These are phyloP conservation scores for Atkinsonella hypoxylon DNA, from an alignment of 2,329 filamentous ascomycete species.

Conservation along the genomic window DNA sequence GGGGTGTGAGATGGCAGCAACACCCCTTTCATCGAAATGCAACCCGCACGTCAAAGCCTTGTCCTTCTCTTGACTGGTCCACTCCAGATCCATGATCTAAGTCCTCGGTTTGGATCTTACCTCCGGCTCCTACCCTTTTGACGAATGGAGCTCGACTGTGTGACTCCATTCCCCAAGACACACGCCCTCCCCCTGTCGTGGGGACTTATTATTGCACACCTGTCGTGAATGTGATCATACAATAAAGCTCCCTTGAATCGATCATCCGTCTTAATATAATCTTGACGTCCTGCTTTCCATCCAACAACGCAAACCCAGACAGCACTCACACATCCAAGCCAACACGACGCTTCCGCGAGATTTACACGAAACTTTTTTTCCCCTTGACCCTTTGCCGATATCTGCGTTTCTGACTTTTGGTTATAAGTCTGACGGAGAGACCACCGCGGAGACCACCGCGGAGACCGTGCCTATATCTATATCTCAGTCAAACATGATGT, in stretches of 20 bases:
- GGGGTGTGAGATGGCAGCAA: not conserved
- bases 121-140: constrained; percentile 17
- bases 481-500: constrained; percentile 16
- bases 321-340: not conserved
- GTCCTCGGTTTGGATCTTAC: constrained; percentile 20
- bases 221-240: constrained; percentile 16
- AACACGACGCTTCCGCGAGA: no score
- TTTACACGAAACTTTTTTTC: no score
- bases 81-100: constrained; percentile 22
- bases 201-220: not conserved
- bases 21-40: not conserved
- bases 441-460: not conserved
- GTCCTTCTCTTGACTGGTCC: constrained; percentile 14
- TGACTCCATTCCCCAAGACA: constrained; percentile 21
- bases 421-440: not conserved
- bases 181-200: constrained; percentile 2
- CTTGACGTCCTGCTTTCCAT: not conserved
- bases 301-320: not conserved
- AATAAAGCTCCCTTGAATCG: constrained; percentile 10
- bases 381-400: no score
- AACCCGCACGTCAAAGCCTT: constrained; percentile 15
- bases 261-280: not conserved
- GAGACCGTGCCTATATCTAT: not conserved
- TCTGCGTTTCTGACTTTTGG: not conserved
- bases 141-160: constrained; percentile 16